A percentile compares a stretch with the other conserved stretches of the same genome.
These are phyloP conservation scores for Ramaria sp. DNA, from an alignment of 768 basidiomycete genomes.

Conservation along the genomic window DNA sequence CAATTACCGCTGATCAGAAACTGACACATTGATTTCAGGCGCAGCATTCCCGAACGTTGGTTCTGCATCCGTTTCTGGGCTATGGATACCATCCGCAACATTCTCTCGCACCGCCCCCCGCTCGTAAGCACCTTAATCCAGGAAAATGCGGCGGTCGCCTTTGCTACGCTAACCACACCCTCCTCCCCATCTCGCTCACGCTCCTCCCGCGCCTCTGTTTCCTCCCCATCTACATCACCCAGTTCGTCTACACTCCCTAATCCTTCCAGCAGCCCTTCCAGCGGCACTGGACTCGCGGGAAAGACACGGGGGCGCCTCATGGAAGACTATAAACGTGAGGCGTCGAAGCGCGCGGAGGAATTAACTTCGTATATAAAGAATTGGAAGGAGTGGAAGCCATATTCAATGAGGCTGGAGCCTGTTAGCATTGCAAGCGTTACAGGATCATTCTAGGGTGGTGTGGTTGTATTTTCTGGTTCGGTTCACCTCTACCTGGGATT, in stretches of 20 bases:
- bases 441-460: neutral
- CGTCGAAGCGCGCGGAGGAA: conserved; percentile 2
- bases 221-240: neutral
- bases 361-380: neutral
- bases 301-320: neutral
- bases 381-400: neutral
- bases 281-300: neutral
- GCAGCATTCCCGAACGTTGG: conserved; percentile 2
- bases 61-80: conserved; percentile 8
- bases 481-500: no score
- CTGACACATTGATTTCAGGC: neutral
- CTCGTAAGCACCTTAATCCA: neutral
- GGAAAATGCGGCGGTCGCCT: neutral
- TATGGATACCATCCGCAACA: conserved; percentile 4
- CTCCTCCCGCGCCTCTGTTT: neutral
- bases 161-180: neutral
- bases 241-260: neutral
- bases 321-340: neutral
- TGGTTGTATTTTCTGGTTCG: no score
- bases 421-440: neutral
- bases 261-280: neutral
- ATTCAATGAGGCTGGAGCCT: neutral
- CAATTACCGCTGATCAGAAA: neutral
- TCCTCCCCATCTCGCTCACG: neutral
- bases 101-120: conserved; percentile 1